A percentile compares a stretch with the other conserved stretches of the same genome.
Evolutionary conservation across 2,329 filamentous ascomycete genomes (phyloP).

Genomic region (Fusarium gaditjirri): DNA sequence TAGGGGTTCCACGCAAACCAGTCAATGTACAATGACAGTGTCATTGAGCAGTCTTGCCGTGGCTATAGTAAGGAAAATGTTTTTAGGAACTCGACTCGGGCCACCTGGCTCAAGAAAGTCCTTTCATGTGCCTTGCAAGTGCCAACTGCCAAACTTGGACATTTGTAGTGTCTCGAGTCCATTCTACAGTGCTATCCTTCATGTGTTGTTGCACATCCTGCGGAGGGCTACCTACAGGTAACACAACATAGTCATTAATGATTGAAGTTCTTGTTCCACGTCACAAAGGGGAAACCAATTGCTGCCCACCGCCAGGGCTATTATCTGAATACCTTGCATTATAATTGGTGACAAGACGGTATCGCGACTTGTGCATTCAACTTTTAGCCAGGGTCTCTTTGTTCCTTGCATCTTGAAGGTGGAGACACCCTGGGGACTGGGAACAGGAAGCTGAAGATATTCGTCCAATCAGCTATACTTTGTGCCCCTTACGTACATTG

Average conservation of each 20-base stretch:
- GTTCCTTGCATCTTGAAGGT: constrained; percentile 35
- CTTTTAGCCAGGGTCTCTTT: constrained; percentile 10
- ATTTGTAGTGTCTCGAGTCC: constrained; percentile 25
- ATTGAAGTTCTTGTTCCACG: constrained; percentile 1
- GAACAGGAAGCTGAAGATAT: constrained; percentile 3
- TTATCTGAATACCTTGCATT: background rate
- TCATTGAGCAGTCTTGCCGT: constrained; percentile 22
- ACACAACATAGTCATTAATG: constrained; percentile 12
- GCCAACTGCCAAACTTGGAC: background rate
- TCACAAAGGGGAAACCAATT: background rate
- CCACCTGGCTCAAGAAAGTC: background rate
- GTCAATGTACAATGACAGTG: constrained; percentile 23
- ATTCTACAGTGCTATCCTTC: constrained; percentile 14
- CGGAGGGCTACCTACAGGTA: constrained; percentile 37
- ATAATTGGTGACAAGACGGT: background rate
- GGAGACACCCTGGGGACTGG: constrained; percentile 25
- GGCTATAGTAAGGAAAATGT: background rate
- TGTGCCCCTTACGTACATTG: constrained; percentile 31
- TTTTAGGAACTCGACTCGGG: background rate
- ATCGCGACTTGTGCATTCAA: background rate
- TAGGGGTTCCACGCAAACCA: constrained; percentile 39
- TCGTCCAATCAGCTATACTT: constrained; percentile 5
- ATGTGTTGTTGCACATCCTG: constrained; percentile 9
- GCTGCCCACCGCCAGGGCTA: background rate
- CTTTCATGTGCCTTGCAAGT: background rate